Conservation (phyloP, 257 asterid genomes). For the Nicotiana undulata region DNA sequence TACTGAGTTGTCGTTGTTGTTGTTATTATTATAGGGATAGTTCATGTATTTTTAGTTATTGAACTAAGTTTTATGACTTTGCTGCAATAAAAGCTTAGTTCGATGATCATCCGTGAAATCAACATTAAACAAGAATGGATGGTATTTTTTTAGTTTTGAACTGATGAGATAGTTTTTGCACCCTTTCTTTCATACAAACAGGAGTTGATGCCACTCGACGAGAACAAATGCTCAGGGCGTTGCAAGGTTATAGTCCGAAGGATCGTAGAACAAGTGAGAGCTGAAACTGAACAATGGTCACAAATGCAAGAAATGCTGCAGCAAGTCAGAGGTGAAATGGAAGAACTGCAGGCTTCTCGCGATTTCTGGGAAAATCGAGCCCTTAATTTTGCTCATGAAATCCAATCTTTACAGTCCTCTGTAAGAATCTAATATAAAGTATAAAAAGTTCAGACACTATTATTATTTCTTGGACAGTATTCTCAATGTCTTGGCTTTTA, state of each 20-base stretch:
- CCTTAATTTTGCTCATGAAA: constrained; percentile 29
- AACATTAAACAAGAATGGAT: background rate
- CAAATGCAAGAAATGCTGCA: constrained; percentile 88
- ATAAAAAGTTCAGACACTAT: too few species aligned
- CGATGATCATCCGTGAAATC: background rate
- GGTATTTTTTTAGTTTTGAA: background rate
- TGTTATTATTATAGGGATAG: background rate
- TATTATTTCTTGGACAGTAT: background rate
- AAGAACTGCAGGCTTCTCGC: constrained; percentile 60
- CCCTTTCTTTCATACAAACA: constrained; percentile 11
- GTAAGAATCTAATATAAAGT: constrained; percentile 31
- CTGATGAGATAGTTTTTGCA: background rate
- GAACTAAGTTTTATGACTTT: background rate
- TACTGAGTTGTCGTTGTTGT: too few species aligned
- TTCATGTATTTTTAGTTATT: background rate
- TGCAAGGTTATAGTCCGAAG: constrained; percentile 60
- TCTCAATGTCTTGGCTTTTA: background rate
- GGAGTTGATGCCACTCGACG: constrained; percentile 36
- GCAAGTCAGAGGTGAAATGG: constrained; percentile 76
- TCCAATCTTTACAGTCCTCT: constrained; percentile 36
- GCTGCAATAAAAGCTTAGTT: background rate
- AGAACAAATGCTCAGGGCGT: constrained; percentile 64
- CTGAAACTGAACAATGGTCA: constrained; percentile 92
- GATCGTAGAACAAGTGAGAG: constrained; percentile 80
- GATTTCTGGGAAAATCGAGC: constrained; percentile 75